Base-by-base conservation (phyloP, 805 yeast genomes). In the Martiniozyma abietophila region DNA sequence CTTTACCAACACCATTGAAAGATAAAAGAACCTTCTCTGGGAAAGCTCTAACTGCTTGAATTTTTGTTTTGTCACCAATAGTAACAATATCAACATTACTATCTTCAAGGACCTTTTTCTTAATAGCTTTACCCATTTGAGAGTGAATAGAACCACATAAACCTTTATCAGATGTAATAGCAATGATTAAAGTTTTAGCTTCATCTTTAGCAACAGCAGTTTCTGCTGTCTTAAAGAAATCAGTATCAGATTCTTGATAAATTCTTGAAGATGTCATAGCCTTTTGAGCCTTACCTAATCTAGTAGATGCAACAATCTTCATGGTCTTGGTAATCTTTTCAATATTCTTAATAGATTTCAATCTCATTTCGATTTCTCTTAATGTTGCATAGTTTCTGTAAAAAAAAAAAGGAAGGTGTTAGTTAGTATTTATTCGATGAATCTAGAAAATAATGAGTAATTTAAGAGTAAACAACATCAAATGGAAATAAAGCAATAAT, bases 261-360 rank as follows among this genome's bases (percentile, higher is more conserved):
- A 74, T 80, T 62, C 94, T 79, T 32, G 96, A 80, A 32, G 83
- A 74, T 49, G 70, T 67, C 86, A 86, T 89, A 42, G 96, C 95
- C 63, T 80, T 82, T 67, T 86, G 95, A 43, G 98, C 98, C 67
- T 83, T 86, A 60, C 76, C 71, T 62, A 92, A 76, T 69, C 96
- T 81, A 51, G 98, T 92, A 27, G 97, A 89, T 27, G 98, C 98
- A 55, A 92, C 98, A 66, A 92, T 80, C 74, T 88, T 92, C 97
- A 92, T 92, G 64, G 98, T 92, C 69, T 92, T 92, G 68, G 98
- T 92, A 69, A 92, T 92, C 73, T 92, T 92, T 70, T 92, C 96
- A 63, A 92, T 89, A 75, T 92, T 92, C 74, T 89, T 92, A 63
- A 92, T 92, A 47, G 96, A 85, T 72, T 92, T 92, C 60, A 92